phyloP scores from a whole-genome alignment of 1,139 yeast species.

The Entelexis paramagnoliae region DNA sequence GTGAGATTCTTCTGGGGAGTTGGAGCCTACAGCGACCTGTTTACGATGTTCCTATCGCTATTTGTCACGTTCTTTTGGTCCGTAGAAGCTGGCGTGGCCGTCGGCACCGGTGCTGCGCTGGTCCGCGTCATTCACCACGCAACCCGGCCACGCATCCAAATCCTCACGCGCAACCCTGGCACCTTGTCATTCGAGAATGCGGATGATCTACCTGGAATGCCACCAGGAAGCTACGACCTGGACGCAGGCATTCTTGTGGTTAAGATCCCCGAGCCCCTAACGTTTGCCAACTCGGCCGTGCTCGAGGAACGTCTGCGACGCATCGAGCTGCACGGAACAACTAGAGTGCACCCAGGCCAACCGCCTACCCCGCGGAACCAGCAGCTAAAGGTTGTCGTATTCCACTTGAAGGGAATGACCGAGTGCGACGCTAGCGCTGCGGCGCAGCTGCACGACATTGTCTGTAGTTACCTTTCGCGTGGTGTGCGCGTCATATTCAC shows the following conservation, averaged over 20 bases:
- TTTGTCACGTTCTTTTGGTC: conserved; percentile 67
- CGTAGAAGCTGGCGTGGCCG: conserved; percentile 78
- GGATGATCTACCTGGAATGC: conserved; percentile 34
- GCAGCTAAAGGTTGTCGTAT: conserved; percentile 53
- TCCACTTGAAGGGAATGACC: conserved; percentile 82
- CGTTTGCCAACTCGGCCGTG: conserved; percentile 84
- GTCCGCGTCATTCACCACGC: conserved; percentile 76
- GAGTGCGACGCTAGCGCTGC: conserved; percentile 81
- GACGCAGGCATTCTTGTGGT: conserved; percentile 72
- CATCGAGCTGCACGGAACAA: conserved; percentile 75
- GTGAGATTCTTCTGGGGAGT: conserved; percentile 62
- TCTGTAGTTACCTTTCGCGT: conserved; percentile 45
- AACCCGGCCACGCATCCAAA: conserved; percentile 79
- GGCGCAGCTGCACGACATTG: conserved; percentile 55
- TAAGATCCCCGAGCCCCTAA: conserved; percentile 83
- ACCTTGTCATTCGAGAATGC: conserved; percentile 71
- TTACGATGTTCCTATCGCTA: conserved; percentile 64
- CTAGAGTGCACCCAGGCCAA: conserved; percentile 72
- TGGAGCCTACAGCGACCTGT: conserved; percentile 65
- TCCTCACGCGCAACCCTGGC: conserved; percentile 71
- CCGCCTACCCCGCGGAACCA: conserved; percentile 41
- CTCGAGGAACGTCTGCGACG: conserved; percentile 63
- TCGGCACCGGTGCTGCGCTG: conserved; percentile 73
- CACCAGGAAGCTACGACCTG: conserved; percentile 24
- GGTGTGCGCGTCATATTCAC: conserved; percentile 55